phyloP scores from a whole-genome alignment of 1,284 basidiomycete species.

The Austropuccinia psidii region DNA sequence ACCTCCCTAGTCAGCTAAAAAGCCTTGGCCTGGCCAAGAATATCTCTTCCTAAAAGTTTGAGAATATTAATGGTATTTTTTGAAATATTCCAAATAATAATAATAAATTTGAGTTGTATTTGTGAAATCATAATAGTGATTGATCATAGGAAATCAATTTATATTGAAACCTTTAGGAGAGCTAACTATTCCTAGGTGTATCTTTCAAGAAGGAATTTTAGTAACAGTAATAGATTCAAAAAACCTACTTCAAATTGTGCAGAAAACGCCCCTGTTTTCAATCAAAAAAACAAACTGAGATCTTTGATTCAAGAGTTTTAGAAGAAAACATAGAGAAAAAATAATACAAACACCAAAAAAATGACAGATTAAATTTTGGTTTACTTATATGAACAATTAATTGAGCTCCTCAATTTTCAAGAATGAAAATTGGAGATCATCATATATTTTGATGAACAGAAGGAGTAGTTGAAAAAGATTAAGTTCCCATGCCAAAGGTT shows the following conservation, averaged over 20 bases:
- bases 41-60: conserved; percentile 26
- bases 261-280: conserved; percentile 1
- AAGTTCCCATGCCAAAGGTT: conserved; percentile 11
- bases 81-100: conserved; percentile 17
- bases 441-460: conserved; percentile 7
- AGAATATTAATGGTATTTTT: conserved; percentile 28
- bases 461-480: neutral
- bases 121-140: neutral
- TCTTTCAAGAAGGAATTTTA: neutral
- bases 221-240: neutral
- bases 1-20: conserved; percentile 9
- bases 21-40: conserved; percentile 21
- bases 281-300: conserved; percentile 22
- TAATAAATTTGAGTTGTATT: neutral
- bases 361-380: neutral
- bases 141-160: neutral
- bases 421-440: neutral
- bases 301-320: conserved; percentile 8
- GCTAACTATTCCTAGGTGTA: neutral
- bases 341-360: neutral
- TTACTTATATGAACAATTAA: neutral
- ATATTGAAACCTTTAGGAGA: neutral
- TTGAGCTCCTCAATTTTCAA: neutral
- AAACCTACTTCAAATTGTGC: neutral
- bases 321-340: neutral